Conservation (phyloP, 2,329 filamentous ascomycete genomes). For the Akanthomyces dipterigenus region DNA sequence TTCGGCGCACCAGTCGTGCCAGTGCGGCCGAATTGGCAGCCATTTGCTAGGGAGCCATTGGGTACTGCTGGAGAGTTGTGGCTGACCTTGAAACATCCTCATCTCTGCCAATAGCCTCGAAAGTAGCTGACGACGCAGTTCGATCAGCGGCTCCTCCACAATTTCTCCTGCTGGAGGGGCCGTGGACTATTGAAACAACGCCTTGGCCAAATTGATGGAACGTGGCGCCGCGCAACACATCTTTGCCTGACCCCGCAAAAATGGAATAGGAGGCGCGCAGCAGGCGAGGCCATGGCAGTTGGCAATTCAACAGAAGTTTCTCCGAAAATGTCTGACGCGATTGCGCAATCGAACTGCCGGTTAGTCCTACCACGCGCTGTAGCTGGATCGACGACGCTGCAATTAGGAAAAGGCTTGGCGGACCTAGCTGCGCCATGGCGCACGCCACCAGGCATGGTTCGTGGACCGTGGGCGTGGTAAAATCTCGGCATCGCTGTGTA, state of each 20-base stretch:
- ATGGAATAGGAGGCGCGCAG: not conserved
- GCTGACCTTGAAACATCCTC: slow-evolving; percentile 4
- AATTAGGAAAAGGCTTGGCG: slow-evolving; percentile 1
- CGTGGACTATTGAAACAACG: not conserved
- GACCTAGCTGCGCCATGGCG: not conserved
- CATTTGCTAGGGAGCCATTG: not conserved
- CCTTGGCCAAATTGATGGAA: not conserved
- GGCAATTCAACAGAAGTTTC: not conserved
- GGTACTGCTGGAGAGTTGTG: not conserved
- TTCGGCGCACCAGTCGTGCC: not conserved
- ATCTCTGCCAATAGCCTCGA: not conserved
- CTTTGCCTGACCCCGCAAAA: not conserved
- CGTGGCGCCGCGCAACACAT: not conserved
- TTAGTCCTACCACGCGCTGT: not conserved
- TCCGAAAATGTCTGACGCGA: not conserved
- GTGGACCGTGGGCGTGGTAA: not conserved
- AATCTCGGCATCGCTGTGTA: not conserved
- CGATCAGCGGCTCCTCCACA: not conserved
- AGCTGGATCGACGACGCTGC: not conserved
- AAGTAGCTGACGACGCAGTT: not conserved
- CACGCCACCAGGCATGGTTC: not conserved
- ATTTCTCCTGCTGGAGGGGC: not conserved
- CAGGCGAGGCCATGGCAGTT: not conserved
- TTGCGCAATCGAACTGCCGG: slow-evolving; percentile 7
- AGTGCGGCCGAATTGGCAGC: not conserved